Evolutionary conservation across 108 stramenopile genomes (phyloP).

Genomic region (Conticribra guillardii): DNA sequence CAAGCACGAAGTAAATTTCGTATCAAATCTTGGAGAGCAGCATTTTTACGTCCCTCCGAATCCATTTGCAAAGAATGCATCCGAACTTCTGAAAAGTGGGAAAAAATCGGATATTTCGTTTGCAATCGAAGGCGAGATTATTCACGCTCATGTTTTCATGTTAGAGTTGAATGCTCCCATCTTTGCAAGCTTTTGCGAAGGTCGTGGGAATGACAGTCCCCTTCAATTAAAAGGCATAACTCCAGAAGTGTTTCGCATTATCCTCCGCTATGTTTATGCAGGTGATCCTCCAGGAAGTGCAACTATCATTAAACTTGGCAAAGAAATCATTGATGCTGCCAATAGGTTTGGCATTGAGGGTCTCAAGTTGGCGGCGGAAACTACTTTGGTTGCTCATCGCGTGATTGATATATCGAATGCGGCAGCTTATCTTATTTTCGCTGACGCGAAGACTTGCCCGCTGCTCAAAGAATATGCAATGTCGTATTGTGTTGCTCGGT

Average conservation of each 20-base stretch:
- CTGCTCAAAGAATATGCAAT: conserved; percentile 11
- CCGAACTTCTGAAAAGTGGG: conserved; percentile 5
- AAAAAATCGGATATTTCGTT: conserved; percentile 18
- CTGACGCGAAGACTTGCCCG: conserved; percentile 14
- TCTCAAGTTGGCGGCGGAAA: too few relatives aligned
- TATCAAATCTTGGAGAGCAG: too few relatives aligned
- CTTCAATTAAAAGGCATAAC: conserved; percentile 2
- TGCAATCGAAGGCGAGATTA: background rate
- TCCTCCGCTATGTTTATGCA: conserved; percentile 20
- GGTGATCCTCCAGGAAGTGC: background rate
- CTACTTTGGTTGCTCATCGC: background rate
- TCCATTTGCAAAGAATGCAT: background rate
- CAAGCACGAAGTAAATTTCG: background rate
- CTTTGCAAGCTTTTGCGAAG: background rate
- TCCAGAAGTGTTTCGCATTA: conserved; percentile 21
- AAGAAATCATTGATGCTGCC: conserved; percentile 24
- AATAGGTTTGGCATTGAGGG: too few relatives aligned
- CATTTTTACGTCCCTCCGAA: background rate
- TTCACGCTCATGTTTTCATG: conserved; percentile 19
- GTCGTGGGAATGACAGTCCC: background rate
- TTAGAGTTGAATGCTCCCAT: conserved; percentile 15
- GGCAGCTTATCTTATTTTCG: conserved; percentile 6
- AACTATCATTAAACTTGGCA: background rate
- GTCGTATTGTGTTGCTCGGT: conserved; percentile 5
- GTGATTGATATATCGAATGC: background rate